Conservation (phyloP, 176 grass and related monocot genomes). For the Zizania latifolia region DNA sequence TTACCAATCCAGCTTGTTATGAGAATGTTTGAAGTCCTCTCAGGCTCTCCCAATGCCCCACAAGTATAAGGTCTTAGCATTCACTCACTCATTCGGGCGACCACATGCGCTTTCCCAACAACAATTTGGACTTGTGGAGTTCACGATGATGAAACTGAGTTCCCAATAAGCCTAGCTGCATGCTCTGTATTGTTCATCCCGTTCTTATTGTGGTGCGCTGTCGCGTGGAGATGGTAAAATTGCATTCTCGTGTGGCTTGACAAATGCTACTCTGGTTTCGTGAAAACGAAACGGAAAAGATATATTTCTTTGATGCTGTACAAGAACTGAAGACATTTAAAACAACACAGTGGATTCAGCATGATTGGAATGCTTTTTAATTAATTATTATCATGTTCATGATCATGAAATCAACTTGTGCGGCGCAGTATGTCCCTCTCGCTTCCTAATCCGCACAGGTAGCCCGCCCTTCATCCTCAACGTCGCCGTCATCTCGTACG, state of each 20-base stretch:
- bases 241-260: no score
- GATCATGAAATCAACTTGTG: background rate
- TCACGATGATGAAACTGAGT: background rate
- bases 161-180: background rate
- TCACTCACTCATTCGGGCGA: background rate
- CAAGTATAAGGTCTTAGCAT: background rate
- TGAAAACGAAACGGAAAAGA: background rate
- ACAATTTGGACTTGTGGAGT: background rate
- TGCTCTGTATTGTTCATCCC: no score
- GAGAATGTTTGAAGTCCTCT: background rate
- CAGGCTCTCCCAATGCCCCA: background rate
- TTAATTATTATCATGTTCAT: background rate
- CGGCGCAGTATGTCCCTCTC: background rate
- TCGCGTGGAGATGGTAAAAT: no score
- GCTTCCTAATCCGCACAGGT: slow-evolving; percentile 41
- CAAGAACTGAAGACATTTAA: no score
- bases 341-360: no score
- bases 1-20: slow-evolving; percentile 51
- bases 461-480: slow-evolving; percentile 51
- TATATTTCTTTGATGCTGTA: no score
- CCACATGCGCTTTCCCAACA: background rate
- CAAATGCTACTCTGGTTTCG: background rate
- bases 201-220: no score
- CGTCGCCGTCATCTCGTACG: slow-evolving; percentile 44
- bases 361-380: no score